phyloP scores from a whole-genome alignment of 495 filamentous ascomycete genomes.

The Aspergillus sclerotioniger region DNA sequence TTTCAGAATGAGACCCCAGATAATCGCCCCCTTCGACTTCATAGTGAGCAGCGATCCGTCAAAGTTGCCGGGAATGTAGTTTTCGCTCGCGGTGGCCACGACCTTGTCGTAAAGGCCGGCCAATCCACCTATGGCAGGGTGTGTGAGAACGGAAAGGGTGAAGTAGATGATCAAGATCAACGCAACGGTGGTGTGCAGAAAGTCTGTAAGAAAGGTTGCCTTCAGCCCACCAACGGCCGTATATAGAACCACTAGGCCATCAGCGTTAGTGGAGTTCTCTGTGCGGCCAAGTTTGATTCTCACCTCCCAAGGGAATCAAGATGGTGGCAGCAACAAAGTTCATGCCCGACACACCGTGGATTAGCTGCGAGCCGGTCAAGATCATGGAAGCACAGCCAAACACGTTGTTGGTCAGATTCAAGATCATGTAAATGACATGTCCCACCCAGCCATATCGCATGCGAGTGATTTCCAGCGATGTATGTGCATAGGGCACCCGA shows the following conservation, averaged over 20 bases:
- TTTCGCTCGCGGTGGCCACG: slow-evolving; percentile 27
- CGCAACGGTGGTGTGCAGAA: slow-evolving; percentile 37
- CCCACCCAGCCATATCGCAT: slow-evolving; percentile 52
- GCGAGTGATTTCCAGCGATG: slow-evolving; percentile 53
- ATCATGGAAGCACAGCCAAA: slow-evolving; percentile 46
- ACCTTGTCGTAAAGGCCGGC: slow-evolving; percentile 40
- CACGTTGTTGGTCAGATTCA: slow-evolving; percentile 53
- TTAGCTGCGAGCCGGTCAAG: slow-evolving; percentile 34
- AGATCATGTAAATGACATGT: slow-evolving; percentile 49
- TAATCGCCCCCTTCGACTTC: slow-evolving; percentile 51
- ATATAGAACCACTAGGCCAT: slow-evolving; percentile 33
- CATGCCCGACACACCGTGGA: slow-evolving; percentile 40
- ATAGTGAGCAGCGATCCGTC: slow-evolving; percentile 48
- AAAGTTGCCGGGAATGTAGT: slow-evolving; percentile 45
- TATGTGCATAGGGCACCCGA: slow-evolving; percentile 55
- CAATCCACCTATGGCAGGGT: slow-evolving; percentile 32
- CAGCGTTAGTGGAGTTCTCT: not conserved
- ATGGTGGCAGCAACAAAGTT: slow-evolving; percentile 43
- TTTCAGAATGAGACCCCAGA: slow-evolving; percentile 47
- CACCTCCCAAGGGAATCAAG: slow-evolving; percentile 46
- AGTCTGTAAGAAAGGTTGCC: slow-evolving; percentile 42
- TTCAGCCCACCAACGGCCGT: slow-evolving; percentile 42
- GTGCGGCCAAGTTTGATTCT: not conserved
- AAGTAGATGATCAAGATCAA: slow-evolving; percentile 43
- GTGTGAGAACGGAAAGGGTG: slow-evolving; percentile 32